Percentiles rank a stretch among this genome's conserved stretches.
Evolutionary conservation across 192 early-diverging fungal genomes (phyloP).

Genomic region (Umbelopsis sp.): DNA sequence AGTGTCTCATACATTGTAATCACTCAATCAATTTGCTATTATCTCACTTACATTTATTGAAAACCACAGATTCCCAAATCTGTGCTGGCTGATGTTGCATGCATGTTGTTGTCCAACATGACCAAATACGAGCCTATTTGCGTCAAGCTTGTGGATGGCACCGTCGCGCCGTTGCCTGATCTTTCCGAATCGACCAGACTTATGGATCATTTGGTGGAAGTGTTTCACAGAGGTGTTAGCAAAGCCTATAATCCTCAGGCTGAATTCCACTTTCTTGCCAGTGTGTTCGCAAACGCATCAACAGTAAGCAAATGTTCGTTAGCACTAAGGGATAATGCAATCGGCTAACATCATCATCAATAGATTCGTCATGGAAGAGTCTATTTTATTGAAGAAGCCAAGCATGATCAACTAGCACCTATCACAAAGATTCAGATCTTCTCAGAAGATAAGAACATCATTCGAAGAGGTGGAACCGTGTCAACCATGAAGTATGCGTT

Average conservation of each 20-base stretch:
- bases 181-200: conserved; percentile 50
- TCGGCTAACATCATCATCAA: not conserved
- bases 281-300: conserved; percentile 91
- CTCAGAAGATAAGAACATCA: conserved; percentile 77
- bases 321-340: not conserved
- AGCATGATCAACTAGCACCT: conserved; percentile 68
- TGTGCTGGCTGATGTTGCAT: conserved; percentile 79
- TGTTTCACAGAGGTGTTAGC: conserved; percentile 84
- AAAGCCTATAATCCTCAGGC: conserved; percentile 80
- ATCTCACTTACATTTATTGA: not conserved
- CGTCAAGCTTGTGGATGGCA: conserved; percentile 54
- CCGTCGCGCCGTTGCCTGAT: conserved; percentile 36
- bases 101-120: conserved; percentile 92
- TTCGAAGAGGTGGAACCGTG: conserved; percentile 90
- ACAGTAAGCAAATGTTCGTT: conserved; percentile 36
- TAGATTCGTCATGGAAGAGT: conserved; percentile 67
- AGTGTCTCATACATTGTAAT: conserved; percentile 2
- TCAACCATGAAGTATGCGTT: conserved; percentile 79
- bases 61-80: conserved; percentile 59
- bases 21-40: not conserved
- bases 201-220: conserved; percentile 87
- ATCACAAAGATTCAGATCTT: conserved; percentile 87
- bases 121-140: conserved; percentile 70
- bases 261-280: conserved; percentile 83
- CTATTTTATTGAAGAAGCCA: conserved; percentile 67